Base-by-base conservation (phyloP, 768 basidiomycete genomes). In the Pholiota molesta region DNA sequence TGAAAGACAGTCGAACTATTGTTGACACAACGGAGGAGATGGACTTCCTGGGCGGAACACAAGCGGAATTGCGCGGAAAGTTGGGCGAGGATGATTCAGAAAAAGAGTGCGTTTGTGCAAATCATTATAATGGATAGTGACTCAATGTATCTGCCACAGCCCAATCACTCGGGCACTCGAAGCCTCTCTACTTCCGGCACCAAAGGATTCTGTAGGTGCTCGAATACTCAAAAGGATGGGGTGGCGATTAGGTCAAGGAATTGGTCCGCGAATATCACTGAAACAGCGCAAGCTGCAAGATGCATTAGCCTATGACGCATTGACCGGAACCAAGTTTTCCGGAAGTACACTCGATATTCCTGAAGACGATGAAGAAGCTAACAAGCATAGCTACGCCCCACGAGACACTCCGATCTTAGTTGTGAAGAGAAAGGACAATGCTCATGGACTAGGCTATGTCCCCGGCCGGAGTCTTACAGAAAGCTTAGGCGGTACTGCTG, bases 141-240 rank as follows among this genome's bases (percentile, higher is more conserved):
- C 21, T 51, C 61, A 29, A 57, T 31, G 33, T 16, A 17, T 44
- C 29, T 33, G 19, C 9, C 21, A 31, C 44, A 94, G 92, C 62
- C 82, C 88, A 0, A 79, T 94, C 19, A 81, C 86, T 2, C 78
- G 79, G 45, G 80, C 86, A 5, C 81, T 95, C 8, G 84, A 87
- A 65, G 76, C 82, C 1, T 81, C 91, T 0, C 78, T 97, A 42
- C 81, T 91, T 14, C 90, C 92, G 8, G 78, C 92, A 1, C 84
- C 92, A 0, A 84, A 87, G 23, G 89, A 94, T 62, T 94, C 94
- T 2, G 82, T 88, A 28, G 97, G 97, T 0, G 89, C 92, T 3
- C 86, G 87, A 37, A 86, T 99, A 7, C 82, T 99, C 57, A 90
- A 89, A 77, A 96, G 94, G 76, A 95, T 98, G 90, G 97, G 97